phyloP scores from a whole-genome alignment of 768 basidiomycete genomes.

The Kwoniella botswanensis region DNA sequence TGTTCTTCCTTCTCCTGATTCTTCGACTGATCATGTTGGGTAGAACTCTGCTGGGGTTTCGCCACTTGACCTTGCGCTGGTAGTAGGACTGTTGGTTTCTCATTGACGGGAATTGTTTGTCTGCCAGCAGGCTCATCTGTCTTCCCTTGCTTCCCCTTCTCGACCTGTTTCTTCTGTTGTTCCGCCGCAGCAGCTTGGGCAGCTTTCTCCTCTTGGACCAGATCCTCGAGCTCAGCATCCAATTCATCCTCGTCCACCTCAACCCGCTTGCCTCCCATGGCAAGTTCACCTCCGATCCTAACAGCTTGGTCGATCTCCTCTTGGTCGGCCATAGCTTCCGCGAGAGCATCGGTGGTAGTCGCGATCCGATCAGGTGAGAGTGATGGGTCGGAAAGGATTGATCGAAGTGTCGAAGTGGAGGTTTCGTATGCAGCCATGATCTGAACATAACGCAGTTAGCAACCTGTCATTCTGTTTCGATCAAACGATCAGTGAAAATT shows the following conservation, averaged over 20 bases:
- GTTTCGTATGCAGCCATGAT: slow-evolving; percentile 85
- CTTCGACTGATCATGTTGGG: background rate
- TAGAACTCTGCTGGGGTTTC: background rate
- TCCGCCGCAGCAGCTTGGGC: slow-evolving; percentile 41
- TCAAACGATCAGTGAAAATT: background rate
- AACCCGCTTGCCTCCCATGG: slow-evolving; percentile 61
- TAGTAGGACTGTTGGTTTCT: background rate
- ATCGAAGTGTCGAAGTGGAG: slow-evolving; percentile 75
- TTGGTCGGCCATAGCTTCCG: slow-evolving; percentile 80
- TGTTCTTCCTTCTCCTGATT: slow-evolving; percentile 9
- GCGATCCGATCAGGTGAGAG: slow-evolving; percentile 79
- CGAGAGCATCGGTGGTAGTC: slow-evolving; percentile 83
- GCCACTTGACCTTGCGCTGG: background rate
- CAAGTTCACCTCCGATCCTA: slow-evolving; percentile 69
- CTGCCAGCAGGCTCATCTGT: slow-evolving; percentile 17
- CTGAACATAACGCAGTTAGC: slow-evolving; percentile 59
- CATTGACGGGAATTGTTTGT: slow-evolving; percentile 16
- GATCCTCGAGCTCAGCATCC: slow-evolving; percentile 69
- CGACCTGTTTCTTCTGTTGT: background rate
- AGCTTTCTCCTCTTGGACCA: slow-evolving; percentile 63
- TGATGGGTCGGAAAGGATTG: slow-evolving; percentile 78
- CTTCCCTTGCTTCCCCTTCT: slow-evolving; percentile 15
- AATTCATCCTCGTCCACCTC: slow-evolving; percentile 64
- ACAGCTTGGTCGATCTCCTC: slow-evolving; percentile 81
- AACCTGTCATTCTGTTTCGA: background rate